Evolutionary conservation across 768 basidiomycete genomes (phyloP), one percentile per base, ranked within the genome.

Genomic region (Trametes coccinea): DNA sequence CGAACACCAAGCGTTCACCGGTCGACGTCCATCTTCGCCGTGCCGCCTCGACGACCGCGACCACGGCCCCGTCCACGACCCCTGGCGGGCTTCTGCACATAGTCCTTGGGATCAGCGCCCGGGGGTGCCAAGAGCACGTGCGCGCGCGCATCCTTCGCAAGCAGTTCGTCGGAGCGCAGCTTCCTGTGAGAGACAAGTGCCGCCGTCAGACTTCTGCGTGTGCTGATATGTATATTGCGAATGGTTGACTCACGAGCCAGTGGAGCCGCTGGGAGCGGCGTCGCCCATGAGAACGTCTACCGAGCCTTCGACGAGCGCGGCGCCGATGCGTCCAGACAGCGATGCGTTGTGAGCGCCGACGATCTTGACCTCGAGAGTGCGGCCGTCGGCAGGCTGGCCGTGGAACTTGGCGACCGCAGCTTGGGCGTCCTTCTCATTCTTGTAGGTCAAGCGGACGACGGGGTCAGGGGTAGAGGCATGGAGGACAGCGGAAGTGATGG

Each of bases 351-450:
- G 76, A 1, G 79, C 79, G 9, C 87, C 88, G 13, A 92, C 80
- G 51, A 92, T 73, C 54, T 75, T 74, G 5, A 94, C 90, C 5
- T 78, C 82, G 48, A 94, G 75, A 8, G 83, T 82, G 63, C 87
- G 87, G 0, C 92, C 93, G 61, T 95, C 93, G 2, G 93, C 93
- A 17, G 88, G 86, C 61, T 90, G 88, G 37, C 85, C 86, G 75
- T 95, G 75, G 72, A 92, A 95, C 68, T 88, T 88, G 66, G 81
- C 71, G 5, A 94, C 85, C 6, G 92, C 88, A 7, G 82, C 78
- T 9, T 82, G 75, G 0, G 92, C 93, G 45, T 86, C 80, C 0
- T 79, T 70, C 0, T 85, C 74, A 17, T 78, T 76, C 69, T 90
- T 88, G 79, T 90, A 90, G 11, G 89, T 88, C 17, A 94, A 77